Conservation (phyloP, 176 grass and related monocot genomes). For the Aechmea fasciata region DNA sequence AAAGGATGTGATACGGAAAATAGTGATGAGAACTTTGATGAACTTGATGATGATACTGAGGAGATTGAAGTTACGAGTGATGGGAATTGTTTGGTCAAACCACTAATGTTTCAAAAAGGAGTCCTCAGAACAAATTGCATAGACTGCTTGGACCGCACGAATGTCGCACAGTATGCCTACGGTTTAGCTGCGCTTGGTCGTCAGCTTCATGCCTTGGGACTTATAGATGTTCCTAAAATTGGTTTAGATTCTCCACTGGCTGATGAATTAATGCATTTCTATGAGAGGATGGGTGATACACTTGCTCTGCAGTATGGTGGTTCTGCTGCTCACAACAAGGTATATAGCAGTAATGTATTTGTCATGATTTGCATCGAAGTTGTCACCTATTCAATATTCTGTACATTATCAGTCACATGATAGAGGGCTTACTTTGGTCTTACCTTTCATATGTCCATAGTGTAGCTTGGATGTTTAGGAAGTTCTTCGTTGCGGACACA, state of each 20-base stretch:
- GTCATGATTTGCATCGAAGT: neutral
- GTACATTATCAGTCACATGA: no score
- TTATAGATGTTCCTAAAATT: constrained; percentile 51
- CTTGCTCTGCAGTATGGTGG: constrained; percentile 81
- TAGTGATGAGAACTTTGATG: constrained; percentile 9
- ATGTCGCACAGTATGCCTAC: constrained; percentile 91
- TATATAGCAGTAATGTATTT: constrained; percentile 18
- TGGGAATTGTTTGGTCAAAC: constrained; percentile 16
- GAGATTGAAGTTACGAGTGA: neutral
- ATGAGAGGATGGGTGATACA: constrained; percentile 94
- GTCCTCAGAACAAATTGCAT: constrained; percentile 97
- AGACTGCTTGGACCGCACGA: constrained; percentile 96
- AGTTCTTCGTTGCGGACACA: no score
- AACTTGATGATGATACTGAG: constrained; percentile 9
- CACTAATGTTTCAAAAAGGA: constrained; percentile 66
- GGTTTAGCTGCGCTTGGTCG: constrained; percentile 73
- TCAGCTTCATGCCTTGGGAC: constrained; percentile 60
- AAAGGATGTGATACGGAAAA: constrained; percentile 13
- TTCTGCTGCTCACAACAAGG: constrained; percentile 99
- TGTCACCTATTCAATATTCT: neutral
- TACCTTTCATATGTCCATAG: no score
- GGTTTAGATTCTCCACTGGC: constrained; percentile 62
- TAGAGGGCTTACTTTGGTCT: no score
- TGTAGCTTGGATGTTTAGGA: no score
- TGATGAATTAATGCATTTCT: constrained; percentile 74